Evolutionary conservation across 2,329 filamentous ascomycete species (phyloP), one percentile per base, ranked within the genome.

Genomic region (Byssoonygena ceratinophila): DNA sequence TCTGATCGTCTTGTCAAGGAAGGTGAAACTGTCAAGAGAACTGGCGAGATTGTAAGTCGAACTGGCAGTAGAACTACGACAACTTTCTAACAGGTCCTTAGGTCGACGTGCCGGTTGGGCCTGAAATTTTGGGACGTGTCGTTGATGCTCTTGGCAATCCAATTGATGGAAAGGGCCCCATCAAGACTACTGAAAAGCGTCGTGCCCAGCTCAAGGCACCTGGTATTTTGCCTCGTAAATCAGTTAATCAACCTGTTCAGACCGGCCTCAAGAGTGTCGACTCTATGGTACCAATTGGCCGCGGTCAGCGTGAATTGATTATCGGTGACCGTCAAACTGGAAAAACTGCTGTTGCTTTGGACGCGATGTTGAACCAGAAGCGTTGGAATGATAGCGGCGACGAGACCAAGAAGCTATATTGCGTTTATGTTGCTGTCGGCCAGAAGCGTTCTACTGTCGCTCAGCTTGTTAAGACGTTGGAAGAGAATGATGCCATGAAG

Each of bases 241-340:
- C 92, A 72, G 92, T 98, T 84, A 89, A 89, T 79, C 81, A 98
- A 82, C 91, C 92, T 64, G 91, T 98, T 63, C 92, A 98, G 84
- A 98, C 92, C 72, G 92, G 92, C 80, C 84, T 97, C 67, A 98
- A 98, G 83, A 95, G 88, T 66, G 81, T 98, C 78, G 92, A 98
- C 73, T 90, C 92, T 77, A 97, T 98, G 92, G 92, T 98, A 66
- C 92, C 92, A 68, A 96, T 98, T 67, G 92, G 92, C 73, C 92
- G 92, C 91, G 92, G 92, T 71, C 92, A 98, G 82, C 92, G 92
- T 91, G 92, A 98, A 81, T 79, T 98, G 82, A 97, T 98, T 75
- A 98, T 98, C 76, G 92, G 92, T 80, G 92, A 98, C 74, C 92
- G 92, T 89, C 92, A 98, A 79, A 98, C 92, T 67, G 92, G 92